A percentile compares a stretch with the other conserved stretches of the same genome.
Conservation (phyloP, 805 yeast species). For the Candida namnaoensis region DNA sequence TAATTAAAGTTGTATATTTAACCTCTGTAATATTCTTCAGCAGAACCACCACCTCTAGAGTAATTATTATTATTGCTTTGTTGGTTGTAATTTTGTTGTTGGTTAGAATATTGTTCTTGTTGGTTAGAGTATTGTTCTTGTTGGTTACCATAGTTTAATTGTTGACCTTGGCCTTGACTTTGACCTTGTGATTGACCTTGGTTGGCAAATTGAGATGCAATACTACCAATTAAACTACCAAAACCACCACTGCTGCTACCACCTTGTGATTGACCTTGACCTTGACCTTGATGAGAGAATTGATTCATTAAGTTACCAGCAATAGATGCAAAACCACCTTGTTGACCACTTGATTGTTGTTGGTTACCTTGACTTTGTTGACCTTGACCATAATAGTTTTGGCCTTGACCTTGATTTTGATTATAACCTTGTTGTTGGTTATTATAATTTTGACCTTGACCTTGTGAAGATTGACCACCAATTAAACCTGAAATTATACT, state of each 20-base stretch:
- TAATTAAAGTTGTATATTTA: too few relatives aligned
- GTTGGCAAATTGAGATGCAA: not conserved
- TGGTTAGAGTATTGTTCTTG: not conserved
- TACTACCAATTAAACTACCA: not conserved
- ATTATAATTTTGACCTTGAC: constrained; percentile 1
- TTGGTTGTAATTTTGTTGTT: not conserved
- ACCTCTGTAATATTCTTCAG: not conserved
- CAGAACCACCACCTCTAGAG: not conserved
- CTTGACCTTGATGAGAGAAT: not conserved
- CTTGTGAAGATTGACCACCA: constrained; percentile 4
- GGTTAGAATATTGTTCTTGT: not conserved
- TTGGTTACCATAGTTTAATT: not conserved
- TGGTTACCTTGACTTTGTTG: constrained; percentile 1
- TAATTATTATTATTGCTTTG: not conserved
- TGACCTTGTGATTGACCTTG: too few relatives aligned
- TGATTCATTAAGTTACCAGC: too few relatives aligned
- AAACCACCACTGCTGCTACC: not conserved
- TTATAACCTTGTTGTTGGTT: constrained; percentile 3
- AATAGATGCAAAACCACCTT: constrained; percentile 1
- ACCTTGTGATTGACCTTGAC: not conserved
- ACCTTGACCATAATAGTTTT: not conserved
- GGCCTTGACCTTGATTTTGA: constrained; percentile 1
- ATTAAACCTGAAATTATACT: constrained; percentile 3
- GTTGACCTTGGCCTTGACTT: too few relatives aligned
- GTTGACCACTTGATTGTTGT: not conserved